Evolutionary conservation across 306 rosid species (phyloP), one percentile per base, ranked within the genome.

Genomic region (Canavalia gladiata): DNA sequence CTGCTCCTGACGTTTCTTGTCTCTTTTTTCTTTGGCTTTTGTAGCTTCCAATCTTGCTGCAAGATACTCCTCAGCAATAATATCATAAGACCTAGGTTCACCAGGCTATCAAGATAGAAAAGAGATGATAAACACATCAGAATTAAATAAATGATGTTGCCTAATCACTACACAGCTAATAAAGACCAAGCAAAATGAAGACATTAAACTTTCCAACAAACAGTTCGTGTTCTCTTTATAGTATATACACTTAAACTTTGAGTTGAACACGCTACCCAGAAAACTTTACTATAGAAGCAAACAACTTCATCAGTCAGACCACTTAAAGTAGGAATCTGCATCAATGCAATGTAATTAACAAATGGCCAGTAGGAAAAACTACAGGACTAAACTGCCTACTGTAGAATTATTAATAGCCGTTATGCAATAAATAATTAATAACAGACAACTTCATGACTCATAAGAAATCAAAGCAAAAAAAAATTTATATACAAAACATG

Each of bases 21-120:
- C 91, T 81, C 84, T 39, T 52, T 88, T 85, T 78, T 84, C 92
- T 88, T 95, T 95, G 2, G 97, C 99, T 80, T 85, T 82, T 56
- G 87, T 68, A 67, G 97, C 99, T 79, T 93, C 95, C 79, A 91
- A 74, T 81, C 99, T 90, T 78, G 97, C 95, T 87, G 87, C 91
- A 64, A 78, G 88, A 77, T 93, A 93, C 84, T 95, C 97, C 64
- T 87, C 75, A 57, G 97, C 93, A 77, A 95, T 91, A 66, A 90
- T 90, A 74, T 91, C 96, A 76, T 91, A 90, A 69, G 95, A 74
- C 84, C 97, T 91, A 49, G 88, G 90, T 82, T 86, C 84, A 80
- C 76, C 4, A 72, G 71, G 86, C 97, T 94, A 83, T 83, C 45
- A 74, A 64, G 51, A 77, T 58, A 46, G 34, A 85, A 73, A 70